Base-by-base conservation (phyloP, 768 basidiomycete species). In the Agaricus subrufescens region DNA sequence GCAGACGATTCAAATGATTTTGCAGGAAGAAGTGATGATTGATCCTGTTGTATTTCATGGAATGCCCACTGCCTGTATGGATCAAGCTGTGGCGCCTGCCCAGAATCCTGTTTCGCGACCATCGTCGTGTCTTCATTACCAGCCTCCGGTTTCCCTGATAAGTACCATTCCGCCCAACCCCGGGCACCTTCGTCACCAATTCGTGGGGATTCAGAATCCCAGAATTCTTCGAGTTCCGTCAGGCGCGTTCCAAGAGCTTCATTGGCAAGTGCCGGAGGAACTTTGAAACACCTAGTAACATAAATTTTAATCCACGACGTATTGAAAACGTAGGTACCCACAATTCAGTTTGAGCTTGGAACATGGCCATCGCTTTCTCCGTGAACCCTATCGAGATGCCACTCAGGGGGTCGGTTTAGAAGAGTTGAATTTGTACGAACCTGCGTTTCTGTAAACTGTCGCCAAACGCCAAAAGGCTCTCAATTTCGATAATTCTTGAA, bases 341-440 rank as follows among this genome's bases (percentile, higher is more conserved):
- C 91, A 92, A 62, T 70, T 93, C 91, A 14, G 86, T 82, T 68
- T 94, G 89, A 9, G 89, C 89, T 66, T 94, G 91, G 62, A 91
- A 87, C 63, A 91, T 72, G 3, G 89, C 89, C 52, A 76, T 83
- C 11, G 87, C 86, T 47, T 86, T 81, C 69, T 94, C 91, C 43
- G 75, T 59, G 59, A 80, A 92, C 11, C 91, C 90, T 92, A 61
- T 27, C 56, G 19, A 56, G 10, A 56, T 15, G 48, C 34, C 26
- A 55, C 50, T 59, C 47, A 56, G 30, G 51, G 53, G 58, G 37
- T 50, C 12, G 45, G 46, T 12, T 42, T 34, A 4, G 52, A 37
- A 29, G 11, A 1, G 15, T 30, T 38, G 29, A 45, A 38, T 14
- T 42, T 39, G 42, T 51, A 61, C 66, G 53, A 59, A 89, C 90